A percentile compares a stretch with the other conserved stretches of the same genome.
Evolutionary conservation across 352 stramenopile species (phyloP).

Genomic region (Phytophthora pistaciae): DNA sequence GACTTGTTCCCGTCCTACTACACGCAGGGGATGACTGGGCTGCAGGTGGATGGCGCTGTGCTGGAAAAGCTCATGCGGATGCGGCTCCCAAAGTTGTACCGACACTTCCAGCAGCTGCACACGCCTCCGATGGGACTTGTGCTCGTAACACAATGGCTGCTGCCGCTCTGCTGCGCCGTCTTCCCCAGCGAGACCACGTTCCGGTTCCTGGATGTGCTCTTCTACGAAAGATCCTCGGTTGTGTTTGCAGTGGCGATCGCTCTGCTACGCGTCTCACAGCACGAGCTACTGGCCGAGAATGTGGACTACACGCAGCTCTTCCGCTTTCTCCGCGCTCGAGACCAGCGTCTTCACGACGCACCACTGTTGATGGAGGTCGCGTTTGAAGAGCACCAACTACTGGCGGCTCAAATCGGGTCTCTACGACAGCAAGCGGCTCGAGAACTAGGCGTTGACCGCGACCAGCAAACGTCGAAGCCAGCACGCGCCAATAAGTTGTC

Average conservation of each 20-base stretch:
- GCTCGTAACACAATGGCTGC: constrained; percentile 72
- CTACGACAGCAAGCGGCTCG: constrained; percentile 17
- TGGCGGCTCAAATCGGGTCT: constrained; percentile 27
- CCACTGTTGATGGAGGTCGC: constrained; percentile 68
- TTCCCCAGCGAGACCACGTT: constrained; percentile 77
- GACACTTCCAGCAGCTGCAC: constrained; percentile 68
- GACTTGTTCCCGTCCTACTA: constrained; percentile 72
- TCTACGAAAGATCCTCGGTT: constrained; percentile 60
- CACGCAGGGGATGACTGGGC: constrained; percentile 66
- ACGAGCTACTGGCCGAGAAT: constrained; percentile 59
- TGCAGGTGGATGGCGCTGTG: constrained; percentile 66
- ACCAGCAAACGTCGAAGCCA: not conserved
- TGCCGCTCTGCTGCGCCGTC: constrained; percentile 70
- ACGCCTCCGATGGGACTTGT: constrained; percentile 62
- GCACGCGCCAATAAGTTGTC: constrained; percentile 5
- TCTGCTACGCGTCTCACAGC: constrained; percentile 64
- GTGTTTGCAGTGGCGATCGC: constrained; percentile 68
- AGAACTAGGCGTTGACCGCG: constrained; percentile 25
- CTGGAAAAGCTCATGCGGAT: constrained; percentile 58
- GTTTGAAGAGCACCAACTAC: constrained; percentile 53
- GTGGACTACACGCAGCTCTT: constrained; percentile 79
- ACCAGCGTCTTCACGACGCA: constrained; percentile 68
- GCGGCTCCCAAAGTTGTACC: constrained; percentile 62
- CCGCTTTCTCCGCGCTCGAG: constrained; percentile 62
- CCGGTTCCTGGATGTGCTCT: constrained; percentile 65